Evolutionary conservation across 805 yeast genomes (phyloP), one percentile per base, ranked within the genome.

Genomic region (Candida corydali): DNA sequence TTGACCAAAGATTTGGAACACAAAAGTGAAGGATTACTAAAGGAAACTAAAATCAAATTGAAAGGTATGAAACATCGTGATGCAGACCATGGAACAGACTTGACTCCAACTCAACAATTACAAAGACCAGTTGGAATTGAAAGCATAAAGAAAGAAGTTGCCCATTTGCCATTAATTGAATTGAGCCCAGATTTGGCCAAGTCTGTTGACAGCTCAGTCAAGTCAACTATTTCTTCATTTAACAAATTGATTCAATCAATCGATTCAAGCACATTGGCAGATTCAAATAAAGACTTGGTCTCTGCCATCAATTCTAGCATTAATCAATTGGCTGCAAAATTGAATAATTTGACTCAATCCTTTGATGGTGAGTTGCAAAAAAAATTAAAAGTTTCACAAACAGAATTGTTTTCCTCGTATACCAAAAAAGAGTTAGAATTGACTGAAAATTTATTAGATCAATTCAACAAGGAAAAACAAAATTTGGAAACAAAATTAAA

Each of bases 381-480:
- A 20, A 58, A 63, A 40, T 50, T 67, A 38, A 63, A 62, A 48
- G 52, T 49, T 29, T 49, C 63, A 10, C 69, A 65, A 42, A 63
- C 63, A 17, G 70, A 67, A 29, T 54, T 64, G 42, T 61, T 65
- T 40, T 47, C 70, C 8, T 43, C 57, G 9, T 65, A 51, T 49
- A 66, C 72, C 38, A 59, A 59, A 45, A 61, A 78, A 53, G 78
- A 82, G 61, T 65, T 73, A 41, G 76, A 73, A 32, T 57, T 81
- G 43, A 72, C 84, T n/a, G 66, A 69, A 37, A 69, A 73, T 38
- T 76, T 83, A 57, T 66, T 78, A 49, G 59, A 68, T 28, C 80
- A 83, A 47, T 80, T 82, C 52, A 75, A 75, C 41, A 55, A 59
- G n/a, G 83, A 80, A 49, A 80, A 83, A 52, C 51, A 67, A 33